phyloP scores from a whole-genome alignment of 345 rosid genomes.

The Arabis hirsuta region DNA sequence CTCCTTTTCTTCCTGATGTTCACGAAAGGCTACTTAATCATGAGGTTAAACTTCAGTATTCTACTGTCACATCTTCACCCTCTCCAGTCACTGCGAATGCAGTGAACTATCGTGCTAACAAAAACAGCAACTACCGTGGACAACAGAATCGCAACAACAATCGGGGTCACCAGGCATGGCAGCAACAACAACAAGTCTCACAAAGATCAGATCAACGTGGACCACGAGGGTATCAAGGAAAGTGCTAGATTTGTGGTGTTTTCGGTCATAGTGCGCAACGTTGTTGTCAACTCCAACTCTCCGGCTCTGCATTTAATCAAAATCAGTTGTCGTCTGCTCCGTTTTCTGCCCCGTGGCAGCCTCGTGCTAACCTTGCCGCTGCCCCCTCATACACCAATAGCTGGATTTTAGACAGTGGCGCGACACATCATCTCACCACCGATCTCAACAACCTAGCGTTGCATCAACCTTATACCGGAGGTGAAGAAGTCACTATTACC shows the following conservation, averaged over 20 bases:
- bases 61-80: accelerated
- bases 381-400: accelerated
- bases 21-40: not conserved
- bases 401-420: not conserved
- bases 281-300: not conserved
- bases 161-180: no score
- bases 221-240: no score
- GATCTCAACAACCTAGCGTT: no score
- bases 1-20: not conserved
- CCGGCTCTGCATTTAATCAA: not conserved
- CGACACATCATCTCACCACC: no score
- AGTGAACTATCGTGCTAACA: no score
- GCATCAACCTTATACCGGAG: no score
- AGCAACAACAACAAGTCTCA: no score
- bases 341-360: not conserved
- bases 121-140: no score
- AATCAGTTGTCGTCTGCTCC: not conserved
- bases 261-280: not conserved
- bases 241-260: no score
- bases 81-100: not conserved
- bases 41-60: not conserved
- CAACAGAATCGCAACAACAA: no score
- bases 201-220: no score
- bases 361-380: accelerated
- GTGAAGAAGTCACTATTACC: no score